Percentiles rank a stretch among this genome's conserved stretches.
Evolutionary conservation across 257 asterid genomes (phyloP).

Genomic region (Solanum boliviense): DNA sequence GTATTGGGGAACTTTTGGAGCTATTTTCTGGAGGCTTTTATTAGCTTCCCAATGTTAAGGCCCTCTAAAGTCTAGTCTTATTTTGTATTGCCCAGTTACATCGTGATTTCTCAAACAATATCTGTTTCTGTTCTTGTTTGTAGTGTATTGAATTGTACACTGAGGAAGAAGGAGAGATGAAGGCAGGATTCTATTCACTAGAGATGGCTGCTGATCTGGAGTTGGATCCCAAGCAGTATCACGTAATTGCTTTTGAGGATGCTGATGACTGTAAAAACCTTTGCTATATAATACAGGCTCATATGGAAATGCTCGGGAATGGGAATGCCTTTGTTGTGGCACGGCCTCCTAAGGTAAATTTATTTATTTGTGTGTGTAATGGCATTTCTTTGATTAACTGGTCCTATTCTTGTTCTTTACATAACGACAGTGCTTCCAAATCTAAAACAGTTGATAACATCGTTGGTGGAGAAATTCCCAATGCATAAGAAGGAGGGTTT

Average conservation of each 20-base stretch:
- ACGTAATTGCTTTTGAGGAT: constrained; percentile 84
- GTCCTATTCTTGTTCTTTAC: background rate
- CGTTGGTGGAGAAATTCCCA: background rate
- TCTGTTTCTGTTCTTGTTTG: constrained; percentile 10
- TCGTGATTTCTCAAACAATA: background rate
- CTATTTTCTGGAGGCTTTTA: background rate
- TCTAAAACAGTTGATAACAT: background rate
- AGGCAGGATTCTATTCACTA: constrained; percentile 78
- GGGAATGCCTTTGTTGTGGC: constrained; percentile 87
- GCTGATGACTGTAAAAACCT: constrained; percentile 81
- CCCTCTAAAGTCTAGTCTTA: background rate
- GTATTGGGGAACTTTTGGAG: background rate
- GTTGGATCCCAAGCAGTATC: constrained; percentile 80
- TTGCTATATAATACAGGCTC: constrained; percentile 79
- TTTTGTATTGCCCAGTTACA: background rate
- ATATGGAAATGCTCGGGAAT: constrained; percentile 72
- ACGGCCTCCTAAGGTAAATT: constrained; percentile 77
- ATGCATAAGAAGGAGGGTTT: background rate
- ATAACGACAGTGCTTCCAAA: background rate
- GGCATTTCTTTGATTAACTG: background rate
- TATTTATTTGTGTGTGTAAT: background rate
- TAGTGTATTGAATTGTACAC: constrained; percentile 89
- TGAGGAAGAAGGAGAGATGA: constrained; percentile 55
- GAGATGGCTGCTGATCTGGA: constrained; percentile 98
- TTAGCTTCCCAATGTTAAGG: background rate